Evolutionary conservation across 2,329 filamentous ascomycete genomes (phyloP).

Genomic region (Fusarium verrucosum): DNA sequence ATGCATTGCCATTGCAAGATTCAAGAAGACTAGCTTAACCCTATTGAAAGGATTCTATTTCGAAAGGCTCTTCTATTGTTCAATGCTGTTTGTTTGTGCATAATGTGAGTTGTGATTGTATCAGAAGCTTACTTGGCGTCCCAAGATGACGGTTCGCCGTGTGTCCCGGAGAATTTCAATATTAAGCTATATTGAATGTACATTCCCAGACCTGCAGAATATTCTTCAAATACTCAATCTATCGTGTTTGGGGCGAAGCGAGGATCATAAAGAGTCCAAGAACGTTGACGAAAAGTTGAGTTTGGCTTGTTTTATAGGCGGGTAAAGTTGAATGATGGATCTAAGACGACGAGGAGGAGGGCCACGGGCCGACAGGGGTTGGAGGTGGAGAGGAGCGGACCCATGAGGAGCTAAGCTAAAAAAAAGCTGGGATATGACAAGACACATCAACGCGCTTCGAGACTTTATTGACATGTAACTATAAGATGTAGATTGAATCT

Average conservation of each 20-base stretch:
- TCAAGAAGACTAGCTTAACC: background rate
- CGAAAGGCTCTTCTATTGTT: background rate
- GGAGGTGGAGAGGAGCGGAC: slow-evolving; percentile 19
- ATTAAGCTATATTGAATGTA: slow-evolving; percentile 14
- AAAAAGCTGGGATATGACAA: slow-evolving; percentile 39
- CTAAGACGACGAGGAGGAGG: slow-evolving; percentile 38
- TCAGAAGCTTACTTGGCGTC: slow-evolving; percentile 21
- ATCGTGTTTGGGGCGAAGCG: slow-evolving; percentile 50
- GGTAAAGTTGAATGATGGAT: slow-evolving; percentile 48
- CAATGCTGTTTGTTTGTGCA: background rate
- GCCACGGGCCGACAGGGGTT: slow-evolving; percentile 32
- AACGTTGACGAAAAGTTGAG: slow-evolving; percentile 56
- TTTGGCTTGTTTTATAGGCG: slow-evolving; percentile 45
- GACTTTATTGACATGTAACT: background rate
- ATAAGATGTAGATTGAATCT: background rate
- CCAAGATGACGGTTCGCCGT: slow-evolving; percentile 28
- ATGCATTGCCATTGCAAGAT: background rate
- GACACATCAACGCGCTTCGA: slow-evolving; percentile 23
- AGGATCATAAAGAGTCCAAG: slow-evolving; percentile 73
- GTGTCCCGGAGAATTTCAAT: slow-evolving; percentile 10
- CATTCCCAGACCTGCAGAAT: background rate
- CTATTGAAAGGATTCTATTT: background rate
- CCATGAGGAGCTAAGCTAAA: slow-evolving; percentile 35
- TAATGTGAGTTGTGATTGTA: slow-evolving; percentile 12
- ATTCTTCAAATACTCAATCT: background rate